Base-by-base conservation (phyloP, 2,329 filamentous ascomycete genomes). In the Stachybotrys echinatus region DNA sequence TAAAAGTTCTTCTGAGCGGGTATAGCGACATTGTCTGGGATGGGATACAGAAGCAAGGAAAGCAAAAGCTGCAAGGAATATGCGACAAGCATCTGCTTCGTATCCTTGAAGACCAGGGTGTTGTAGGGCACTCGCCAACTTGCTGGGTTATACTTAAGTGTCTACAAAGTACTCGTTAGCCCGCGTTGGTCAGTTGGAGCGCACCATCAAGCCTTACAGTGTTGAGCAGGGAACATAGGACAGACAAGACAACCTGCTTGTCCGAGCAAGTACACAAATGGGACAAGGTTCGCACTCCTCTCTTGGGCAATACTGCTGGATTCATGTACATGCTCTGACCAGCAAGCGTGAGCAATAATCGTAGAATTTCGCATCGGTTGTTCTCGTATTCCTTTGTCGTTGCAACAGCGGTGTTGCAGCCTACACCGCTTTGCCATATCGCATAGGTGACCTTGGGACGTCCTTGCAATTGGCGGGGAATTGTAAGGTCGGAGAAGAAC, bases 401-500 rank as follows among this genome's bases (percentile, higher is more conserved):
- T 10, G 86, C 86, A 58, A 95, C 84, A 5, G 91, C 83, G 17
- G 88, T 89, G 67, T 96, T 95, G 74, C 92, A 97, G 14, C 94
- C 94, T 23, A 99, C 92, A 45, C 94, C 94, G 63, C 89, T 97
- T 72, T 96, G 91, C 94, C 94, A 99, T 65, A 99, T 97, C 48
- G 90, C 87, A 69, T 94, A 96, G 7, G 87, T 88, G 50, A 96
- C 88, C 66, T 94, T 95, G 54, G 81, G 80, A 62, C 87, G 90
- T 48, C 83, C 82, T 50, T 84, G 78, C 14, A 83, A 77, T 40
- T 88, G 80, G 51, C 77, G 81, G 10, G 92, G 89, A 17, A 96
- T 79, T 0, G 92, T 96, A 61, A 99, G 87, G 49, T 91, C 89
- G 8, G 88, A 85, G 66, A 89, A 96, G 79, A 99, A 99, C 40